Base-by-base conservation (phyloP, 2,329 filamentous ascomycete genomes). In the Venturia aucupariae region DNA sequence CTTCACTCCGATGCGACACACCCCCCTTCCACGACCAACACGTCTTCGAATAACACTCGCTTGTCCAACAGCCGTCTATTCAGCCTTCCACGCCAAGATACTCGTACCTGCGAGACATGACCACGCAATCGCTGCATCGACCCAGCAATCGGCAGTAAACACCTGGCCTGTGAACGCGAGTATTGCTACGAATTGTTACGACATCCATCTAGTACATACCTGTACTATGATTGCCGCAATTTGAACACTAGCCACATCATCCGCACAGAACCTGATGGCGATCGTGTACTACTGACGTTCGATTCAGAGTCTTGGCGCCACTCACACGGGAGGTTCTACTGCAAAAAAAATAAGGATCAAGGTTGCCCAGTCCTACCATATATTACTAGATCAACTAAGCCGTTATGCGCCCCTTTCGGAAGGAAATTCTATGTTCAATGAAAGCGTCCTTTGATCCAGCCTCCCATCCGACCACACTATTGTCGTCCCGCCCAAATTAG, bases 391-490 rank as follows among this genome's bases (percentile, higher is more conserved):
- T 57, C 30, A 57, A 57, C 27, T 38, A 57, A 57, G 51, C 51
- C 51, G 51, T 57, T n/a, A 57, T 57, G 51, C 51, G 51, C 51
- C 51, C 51, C 51, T 22, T 57, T 57, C n/a, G 13, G 30, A 57
- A 51, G 46, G 24, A 32, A 57, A 35, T 35, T 57, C 51, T 57
- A 57, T 57, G 27, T 32, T 32, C 27, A 57, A 35, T 57, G 51
- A 35, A 35, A 57, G 35, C 51, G 27, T 38, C 51, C 30, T 57
- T 32, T 35, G 51, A 57, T 57, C 30, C 51, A 17, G 17, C 51
- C 51, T 35, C 51, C 51, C 27, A 57, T 27, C 46, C 22, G 51
- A 57, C 51, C 19, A 51, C 46, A 51, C 46, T 51, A 24, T 30
- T 57, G 27, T 10, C 30, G 4, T 3, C 51, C 30, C 51, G 30